These are phyloP conservation scores for Beauveria rudraprayagi DNA, from an alignment of 2,329 filamentous ascomycete genomes.

Conservation along the genomic window DNA sequence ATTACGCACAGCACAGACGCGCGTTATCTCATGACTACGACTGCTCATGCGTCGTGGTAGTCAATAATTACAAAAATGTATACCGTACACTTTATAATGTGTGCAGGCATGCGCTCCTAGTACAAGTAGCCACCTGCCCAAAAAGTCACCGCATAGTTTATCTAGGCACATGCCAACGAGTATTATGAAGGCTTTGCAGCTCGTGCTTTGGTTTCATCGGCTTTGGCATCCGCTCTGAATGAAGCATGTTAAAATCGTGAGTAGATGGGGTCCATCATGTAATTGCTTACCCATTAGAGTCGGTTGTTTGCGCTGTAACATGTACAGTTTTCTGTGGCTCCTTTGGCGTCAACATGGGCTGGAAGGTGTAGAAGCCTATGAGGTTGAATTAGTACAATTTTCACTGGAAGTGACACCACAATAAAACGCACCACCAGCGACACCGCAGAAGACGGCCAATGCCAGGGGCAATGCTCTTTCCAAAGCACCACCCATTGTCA, in stretches of 20 bases:
- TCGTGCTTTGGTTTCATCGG: not conserved
- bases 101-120: not conserved
- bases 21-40: not conserved
- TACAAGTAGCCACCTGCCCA: too few species aligned
- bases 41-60: not conserved
- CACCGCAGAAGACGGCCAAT: constrained; percentile 29
- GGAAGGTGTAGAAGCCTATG: constrained; percentile 30
- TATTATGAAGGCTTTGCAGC: not conserved
- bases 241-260: not conserved
- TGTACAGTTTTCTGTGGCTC: not conserved
- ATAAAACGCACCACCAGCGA: constrained; percentile 26
- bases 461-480: constrained; percentile 27
- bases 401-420: not conserved
- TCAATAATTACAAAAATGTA: not conserved
- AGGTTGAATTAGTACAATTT: not conserved
- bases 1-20: not conserved
- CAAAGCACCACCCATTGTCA: constrained; percentile 20
- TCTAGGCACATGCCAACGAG: too few species aligned
- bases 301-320: too few species aligned
- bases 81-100: not conserved
- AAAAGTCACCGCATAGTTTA: too few species aligned
- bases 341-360: constrained; percentile 24
- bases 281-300: not conserved
- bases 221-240: not conserved
- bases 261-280: not conserved